Conservation (phyloP, 1,139 yeast genomes). For the Magnusiomyces ingens region DNA sequence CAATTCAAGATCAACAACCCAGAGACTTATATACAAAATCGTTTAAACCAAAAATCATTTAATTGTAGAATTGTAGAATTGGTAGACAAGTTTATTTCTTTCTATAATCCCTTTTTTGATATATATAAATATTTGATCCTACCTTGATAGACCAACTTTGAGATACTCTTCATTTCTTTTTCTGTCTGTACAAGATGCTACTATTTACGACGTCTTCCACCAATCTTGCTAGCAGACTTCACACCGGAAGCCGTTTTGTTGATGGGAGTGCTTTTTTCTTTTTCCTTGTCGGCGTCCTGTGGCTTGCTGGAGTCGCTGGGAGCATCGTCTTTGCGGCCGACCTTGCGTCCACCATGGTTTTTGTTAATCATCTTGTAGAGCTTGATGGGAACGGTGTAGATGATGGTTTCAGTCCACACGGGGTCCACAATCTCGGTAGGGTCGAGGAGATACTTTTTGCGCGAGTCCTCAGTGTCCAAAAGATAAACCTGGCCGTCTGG, state of each 20-base stretch:
- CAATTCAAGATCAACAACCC: too few species aligned
- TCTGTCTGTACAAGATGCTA: too few species aligned
- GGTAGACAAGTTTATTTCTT: too few species aligned
- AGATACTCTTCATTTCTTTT: too few species aligned
- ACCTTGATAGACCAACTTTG: too few species aligned
- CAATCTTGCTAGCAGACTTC: constrained; percentile 25
- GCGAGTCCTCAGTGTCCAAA: constrained; percentile 43
- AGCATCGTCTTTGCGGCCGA: not conserved
- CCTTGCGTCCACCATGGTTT: not conserved
- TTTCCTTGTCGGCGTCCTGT: constrained; percentile 7
- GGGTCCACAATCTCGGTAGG: constrained; percentile 38
- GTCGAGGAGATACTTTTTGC: constrained; percentile 30
- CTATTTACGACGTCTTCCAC: constrained; percentile 23
- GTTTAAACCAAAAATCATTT: too few species aligned
- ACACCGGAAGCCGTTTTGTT: constrained; percentile 10
- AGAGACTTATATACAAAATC: too few species aligned
- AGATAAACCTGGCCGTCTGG: constrained; percentile 64
- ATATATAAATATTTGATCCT: too few species aligned
- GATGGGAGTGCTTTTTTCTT: constrained; percentile 1
- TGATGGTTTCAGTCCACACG: constrained; percentile 49
- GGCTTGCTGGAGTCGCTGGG: constrained; percentile 1
- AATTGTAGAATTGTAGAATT: too few species aligned
- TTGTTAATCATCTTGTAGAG: constrained; percentile 9
- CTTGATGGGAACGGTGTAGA: constrained; percentile 41
- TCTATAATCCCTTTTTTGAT: too few species aligned